These are phyloP conservation scores for Geosmithia flava DNA, from an alignment of 2,329 filamentous ascomycete genomes.

Conservation along the genomic window DNA sequence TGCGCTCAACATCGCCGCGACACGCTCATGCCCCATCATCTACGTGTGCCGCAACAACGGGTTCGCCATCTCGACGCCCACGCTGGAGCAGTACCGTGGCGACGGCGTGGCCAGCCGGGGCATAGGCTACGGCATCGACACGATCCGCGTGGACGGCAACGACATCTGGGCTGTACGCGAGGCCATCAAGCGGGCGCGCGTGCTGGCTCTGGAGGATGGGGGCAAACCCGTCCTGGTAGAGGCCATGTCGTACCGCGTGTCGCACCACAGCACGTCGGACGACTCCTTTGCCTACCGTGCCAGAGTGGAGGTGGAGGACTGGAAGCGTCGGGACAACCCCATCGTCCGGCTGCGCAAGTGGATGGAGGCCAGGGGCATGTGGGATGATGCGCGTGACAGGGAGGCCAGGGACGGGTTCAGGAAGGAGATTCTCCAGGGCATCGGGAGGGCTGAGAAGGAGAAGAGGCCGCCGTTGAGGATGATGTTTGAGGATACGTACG, in stretches of 20 bases:
- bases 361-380: slow-evolving; percentile 71
- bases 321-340: slow-evolving; percentile 84
- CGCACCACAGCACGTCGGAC: slow-evolving; percentile 92
- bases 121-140: slow-evolving; percentile 87
- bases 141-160: slow-evolving; percentile 86
- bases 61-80: slow-evolving; percentile 82
- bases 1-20: slow-evolving; percentile 82
- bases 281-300: slow-evolving; percentile 95
- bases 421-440: slow-evolving; percentile 71
- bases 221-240: slow-evolving; percentile 79
- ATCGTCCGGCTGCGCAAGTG: slow-evolving; percentile 80
- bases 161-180: slow-evolving; percentile 83
- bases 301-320: slow-evolving; percentile 86
- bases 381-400: slow-evolving; percentile 77
- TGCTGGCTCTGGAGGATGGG: slow-evolving; percentile 68
- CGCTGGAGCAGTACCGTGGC: slow-evolving; percentile 80
- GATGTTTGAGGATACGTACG: slow-evolving; percentile 85
- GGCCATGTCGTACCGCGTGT: slow-evolving; percentile 96
- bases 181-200: slow-evolving; percentile 64
- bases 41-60: slow-evolving; percentile 93
- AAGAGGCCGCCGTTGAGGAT: slow-evolving; percentile 61
- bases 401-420: slow-evolving; percentile 52
- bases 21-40: slow-evolving; percentile 72
- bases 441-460: slow-evolving; percentile 66
- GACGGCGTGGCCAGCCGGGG: slow-evolving; percentile 83